phyloP scores from a whole-genome alignment of 2,329 filamentous ascomycete species.

The Neopestalotiopsis sp. region DNA sequence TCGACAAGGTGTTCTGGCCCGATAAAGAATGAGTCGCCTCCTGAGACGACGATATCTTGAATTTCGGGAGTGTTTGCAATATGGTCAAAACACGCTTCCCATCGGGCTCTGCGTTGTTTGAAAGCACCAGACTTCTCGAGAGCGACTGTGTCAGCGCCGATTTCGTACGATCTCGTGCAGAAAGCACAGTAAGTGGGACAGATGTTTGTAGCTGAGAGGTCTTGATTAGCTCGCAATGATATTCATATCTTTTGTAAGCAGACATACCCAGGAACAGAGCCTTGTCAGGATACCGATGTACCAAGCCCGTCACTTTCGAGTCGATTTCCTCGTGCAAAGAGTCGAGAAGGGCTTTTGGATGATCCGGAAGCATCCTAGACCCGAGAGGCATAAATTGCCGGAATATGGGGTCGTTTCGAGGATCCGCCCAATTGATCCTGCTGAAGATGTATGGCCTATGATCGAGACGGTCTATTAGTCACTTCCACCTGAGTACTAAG shows the following conservation, averaged over 20 bases:
- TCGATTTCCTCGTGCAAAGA: conserved; percentile 64
- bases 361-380: conserved; percentile 58
- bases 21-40: conserved; percentile 66
- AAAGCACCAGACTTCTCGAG: conserved; percentile 49
- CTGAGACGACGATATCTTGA: conserved; percentile 66
- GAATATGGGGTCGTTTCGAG: conserved; percentile 63
- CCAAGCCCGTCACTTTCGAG: conserved; percentile 60
- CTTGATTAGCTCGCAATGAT: neutral
- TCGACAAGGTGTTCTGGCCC: conserved; percentile 54
- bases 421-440: conserved; percentile 63
- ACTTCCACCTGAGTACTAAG: neutral
- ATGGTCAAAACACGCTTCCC: conserved; percentile 63
- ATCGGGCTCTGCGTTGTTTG: conserved; percentile 48
- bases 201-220: conserved; percentile 55
- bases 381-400: conserved; percentile 65
- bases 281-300: conserved; percentile 70
- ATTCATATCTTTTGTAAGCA: too few species aligned
- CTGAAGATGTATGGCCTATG: conserved; percentile 62
- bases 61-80: conserved; percentile 56
- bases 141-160: conserved; percentile 60
- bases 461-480: neutral
- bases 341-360: conserved; percentile 60
- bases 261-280: conserved; percentile 64
- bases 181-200: conserved; percentile 69
- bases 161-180: conserved; percentile 65